Conservation (phyloP, 345 rosid species). For the Diplotaxis tenuifolia region DNA sequence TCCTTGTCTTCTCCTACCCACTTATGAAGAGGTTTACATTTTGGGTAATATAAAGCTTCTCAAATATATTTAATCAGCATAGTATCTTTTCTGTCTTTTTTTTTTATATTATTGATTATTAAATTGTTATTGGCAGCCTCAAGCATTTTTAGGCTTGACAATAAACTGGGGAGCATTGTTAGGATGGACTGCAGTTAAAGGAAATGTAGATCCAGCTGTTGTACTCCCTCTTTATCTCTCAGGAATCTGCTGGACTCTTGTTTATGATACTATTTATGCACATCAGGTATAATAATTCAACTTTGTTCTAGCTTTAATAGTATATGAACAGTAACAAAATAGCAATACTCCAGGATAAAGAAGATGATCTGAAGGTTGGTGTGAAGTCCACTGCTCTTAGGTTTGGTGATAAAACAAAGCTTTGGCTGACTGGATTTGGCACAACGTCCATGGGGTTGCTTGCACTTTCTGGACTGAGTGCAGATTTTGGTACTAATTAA, state of each 20-base stretch:
- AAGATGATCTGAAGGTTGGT: slow-evolving; percentile 88
- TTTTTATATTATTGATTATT: not conserved
- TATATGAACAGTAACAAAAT: not conserved
- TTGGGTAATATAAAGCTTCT: slow-evolving; percentile 57
- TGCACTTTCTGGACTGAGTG: slow-evolving; percentile 71
- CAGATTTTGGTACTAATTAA: slow-evolving; percentile 59
- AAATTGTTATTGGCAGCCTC: slow-evolving; percentile 62
- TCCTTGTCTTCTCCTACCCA: slow-evolving; percentile 96
- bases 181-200: slow-evolving; percentile 83
- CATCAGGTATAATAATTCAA: slow-evolving; percentile 68
- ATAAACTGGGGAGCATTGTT: slow-evolving; percentile 93
- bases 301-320: not conserved
- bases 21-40: slow-evolving; percentile 92
- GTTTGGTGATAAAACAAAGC: slow-evolving; percentile 78
- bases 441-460: slow-evolving; percentile 67
- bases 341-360: slow-evolving; percentile 60
- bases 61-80: not conserved
- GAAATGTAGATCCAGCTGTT: slow-evolving; percentile 66
- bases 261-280: slow-evolving; percentile 94
- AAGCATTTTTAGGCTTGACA: slow-evolving; percentile 84
- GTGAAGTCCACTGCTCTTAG: slow-evolving; percentile 93
- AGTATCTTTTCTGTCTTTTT: not conserved
- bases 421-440: slow-evolving; percentile 80
- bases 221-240: slow-evolving; percentile 73
- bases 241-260: slow-evolving; percentile 92